Evolutionary conservation across 2,329 filamentous ascomycete genomes (phyloP).

Genomic region (Iodosphaeria phyllophila): DNA sequence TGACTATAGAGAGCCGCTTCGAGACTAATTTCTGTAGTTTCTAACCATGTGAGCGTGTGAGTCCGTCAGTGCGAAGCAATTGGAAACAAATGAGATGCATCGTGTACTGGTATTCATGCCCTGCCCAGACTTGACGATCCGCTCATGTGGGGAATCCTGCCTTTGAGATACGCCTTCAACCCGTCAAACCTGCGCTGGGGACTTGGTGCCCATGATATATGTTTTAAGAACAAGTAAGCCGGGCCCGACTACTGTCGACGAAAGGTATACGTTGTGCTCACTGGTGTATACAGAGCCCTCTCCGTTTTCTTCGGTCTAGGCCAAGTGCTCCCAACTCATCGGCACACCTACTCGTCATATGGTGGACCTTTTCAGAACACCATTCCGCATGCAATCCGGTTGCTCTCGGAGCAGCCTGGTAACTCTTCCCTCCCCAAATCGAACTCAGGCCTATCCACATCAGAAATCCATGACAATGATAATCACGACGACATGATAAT

Average conservation of each 20-base stretch:
- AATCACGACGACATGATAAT: constrained; percentile 3
- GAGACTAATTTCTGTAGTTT: constrained; percentile 34
- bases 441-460: constrained; percentile 5
- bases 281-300: constrained; percentile 40
- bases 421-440: constrained; percentile 2
- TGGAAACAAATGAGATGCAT: not conserved
- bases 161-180: constrained; percentile 51
- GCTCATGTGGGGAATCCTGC: constrained; percentile 79
- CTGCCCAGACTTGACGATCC: constrained; percentile 70
- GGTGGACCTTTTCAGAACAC: constrained; percentile 86
- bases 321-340: constrained; percentile 80
- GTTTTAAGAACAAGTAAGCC: constrained; percentile 65
- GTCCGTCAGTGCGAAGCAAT: constrained; percentile 20
- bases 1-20: constrained; percentile 1
- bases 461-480: not conserved
- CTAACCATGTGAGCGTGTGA: constrained; percentile 79
- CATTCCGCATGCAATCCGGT: constrained; percentile 65
- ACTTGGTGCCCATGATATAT: constrained; percentile 87
- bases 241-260: too few relatives aligned
- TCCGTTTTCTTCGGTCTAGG: constrained; percentile 74
- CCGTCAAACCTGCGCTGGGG: constrained; percentile 70
- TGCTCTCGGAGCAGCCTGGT: constrained; percentile 48
- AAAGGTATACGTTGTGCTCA: too few relatives aligned
- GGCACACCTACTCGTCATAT: constrained; percentile 54
- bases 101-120: not conserved